phyloP scores from a whole-genome alignment of 1,139 yeast genomes.

The Hyphopichia wangnamkhiaoensis region DNA sequence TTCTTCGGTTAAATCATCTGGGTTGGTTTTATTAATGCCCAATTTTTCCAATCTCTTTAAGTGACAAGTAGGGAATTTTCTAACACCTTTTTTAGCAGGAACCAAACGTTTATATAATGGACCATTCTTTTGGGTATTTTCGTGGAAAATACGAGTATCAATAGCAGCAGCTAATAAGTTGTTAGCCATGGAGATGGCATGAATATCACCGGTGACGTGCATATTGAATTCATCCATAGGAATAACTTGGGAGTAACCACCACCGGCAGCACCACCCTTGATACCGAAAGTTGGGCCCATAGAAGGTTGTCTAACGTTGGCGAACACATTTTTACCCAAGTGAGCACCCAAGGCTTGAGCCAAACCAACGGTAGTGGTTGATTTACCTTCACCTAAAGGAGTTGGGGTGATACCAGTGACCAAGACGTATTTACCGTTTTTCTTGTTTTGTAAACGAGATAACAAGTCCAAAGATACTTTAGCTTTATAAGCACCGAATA shows the following conservation, averaged over 20 bases:
- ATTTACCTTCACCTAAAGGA: conserved; percentile 97
- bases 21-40: conserved; percentile 79
- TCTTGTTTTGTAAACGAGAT: conserved; percentile 67
- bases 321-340: conserved; percentile 81
- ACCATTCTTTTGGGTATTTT: conserved; percentile 86
- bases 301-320: conserved; percentile 96
- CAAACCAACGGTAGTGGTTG: conserved; percentile 94
- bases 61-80: conserved; percentile 80
- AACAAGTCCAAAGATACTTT: conserved; percentile 77
- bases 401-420: conserved; percentile 99
- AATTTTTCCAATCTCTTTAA: conserved; percentile 73
- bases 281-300: conserved; percentile 99
- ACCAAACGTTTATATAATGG: conserved; percentile 85
- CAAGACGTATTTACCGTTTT: conserved; percentile 84
- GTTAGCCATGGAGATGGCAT: conserved; percentile 95
- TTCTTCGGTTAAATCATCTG: conserved; percentile 77
- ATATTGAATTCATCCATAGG: conserved; percentile 99
- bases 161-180: conserved; percentile 96
- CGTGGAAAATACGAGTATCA: conserved; percentile 98
- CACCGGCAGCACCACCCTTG: conserved; percentile 99
- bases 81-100: conserved; percentile 80
- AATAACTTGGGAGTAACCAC: conserved; percentile 97
- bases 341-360: conserved; percentile 97
- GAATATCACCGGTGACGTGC: conserved; percentile 98
- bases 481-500: conserved; percentile 90